Base-by-base conservation (phyloP, 768 basidiomycete genomes). In the Plicaturopsis crispa region DNA sequence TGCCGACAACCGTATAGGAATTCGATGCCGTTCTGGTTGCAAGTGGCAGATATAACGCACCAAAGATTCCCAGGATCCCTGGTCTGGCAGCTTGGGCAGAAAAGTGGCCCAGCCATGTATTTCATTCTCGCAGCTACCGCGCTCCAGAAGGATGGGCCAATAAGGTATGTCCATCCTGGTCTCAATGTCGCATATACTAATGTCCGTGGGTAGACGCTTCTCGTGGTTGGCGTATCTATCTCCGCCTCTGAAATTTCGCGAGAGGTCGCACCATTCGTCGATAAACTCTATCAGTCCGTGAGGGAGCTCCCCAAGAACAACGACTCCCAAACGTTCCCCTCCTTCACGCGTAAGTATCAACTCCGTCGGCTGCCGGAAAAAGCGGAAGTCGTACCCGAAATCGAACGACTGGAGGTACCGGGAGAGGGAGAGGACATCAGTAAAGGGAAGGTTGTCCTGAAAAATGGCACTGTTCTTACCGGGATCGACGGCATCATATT, bases 21-120 rank as follows among this genome's bases (percentile, higher is more conserved):
- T 59, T 63, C 39, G 60, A 61, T 38, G 59, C 57, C 5, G 48
- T 63, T 8, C 49, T 60, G 4, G 48, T 57, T 18, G 59, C 56
- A 16, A 49, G 54, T 1, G 63, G 61, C 12, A 54, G 54, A 19
- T 60, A 61, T 46, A 54, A 48, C 14, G 51, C 57, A 6, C 52
- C 61, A 5, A 52, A 56, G 32, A 54, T 63, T 2, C 61, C 63
- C 3, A 32, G 48, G 4, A 51, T 65, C n/a, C 35, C 46, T 6
- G 63, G 63, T 3, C 39, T 54, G 8, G 31, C 47, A 13, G 48
- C 45, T 21, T 62, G 60, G 61, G n/a, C n/a, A n/a, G n/a, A 53
- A 52, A 20, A 39, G 49, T 24, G 40, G 41, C 4, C 48, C 42
- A 31, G 42, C 50, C 1, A 33, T 49, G 14, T 56, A 23, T 31